Percentiles rank a stretch among this genome's conserved stretches.
Conservation (phyloP, 305 asterid genomes). For the Fraxinus sp. region DNA sequence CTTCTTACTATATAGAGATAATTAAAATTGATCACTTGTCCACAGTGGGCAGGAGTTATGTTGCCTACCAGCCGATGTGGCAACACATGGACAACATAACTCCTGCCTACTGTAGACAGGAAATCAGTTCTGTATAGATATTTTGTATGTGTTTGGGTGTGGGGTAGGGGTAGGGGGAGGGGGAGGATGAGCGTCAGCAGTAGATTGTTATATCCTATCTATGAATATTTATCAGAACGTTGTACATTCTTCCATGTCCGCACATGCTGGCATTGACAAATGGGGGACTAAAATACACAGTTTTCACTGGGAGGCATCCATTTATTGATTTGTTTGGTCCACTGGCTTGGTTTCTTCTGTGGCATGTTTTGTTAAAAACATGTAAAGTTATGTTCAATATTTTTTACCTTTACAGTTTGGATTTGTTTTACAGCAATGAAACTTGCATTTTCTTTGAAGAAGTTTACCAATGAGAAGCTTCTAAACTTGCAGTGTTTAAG, state of each 20-base stretch:
- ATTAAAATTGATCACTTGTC: no score
- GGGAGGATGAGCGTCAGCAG: no score
- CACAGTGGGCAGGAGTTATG: no score
- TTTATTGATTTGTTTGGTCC: background rate
- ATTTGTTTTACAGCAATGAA: conserved; percentile 65
- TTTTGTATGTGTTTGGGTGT: no score
- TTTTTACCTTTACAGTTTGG: background rate
- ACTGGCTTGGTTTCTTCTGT: background rate
- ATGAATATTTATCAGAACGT: background rate
- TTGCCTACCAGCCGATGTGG: no score
- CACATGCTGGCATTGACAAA: background rate
- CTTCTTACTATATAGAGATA: no score
- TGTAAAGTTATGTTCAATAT: background rate
- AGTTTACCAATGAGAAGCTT: conserved; percentile 77
- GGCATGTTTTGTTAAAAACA: background rate
- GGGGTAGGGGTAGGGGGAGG: no score
- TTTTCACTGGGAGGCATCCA: background rate
- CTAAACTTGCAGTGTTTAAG: conserved; percentile 71
- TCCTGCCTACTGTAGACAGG: no score
- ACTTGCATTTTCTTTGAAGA: conserved; percentile 77
- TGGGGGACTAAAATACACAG: background rate
- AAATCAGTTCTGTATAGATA: no score
- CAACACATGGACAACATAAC: no score
- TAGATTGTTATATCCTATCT: background rate
- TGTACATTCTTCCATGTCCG: background rate